These are phyloP conservation scores for Bacidia rubella DNA, from an alignment of 495 filamentous ascomycete genomes.

Conservation along the genomic window DNA sequence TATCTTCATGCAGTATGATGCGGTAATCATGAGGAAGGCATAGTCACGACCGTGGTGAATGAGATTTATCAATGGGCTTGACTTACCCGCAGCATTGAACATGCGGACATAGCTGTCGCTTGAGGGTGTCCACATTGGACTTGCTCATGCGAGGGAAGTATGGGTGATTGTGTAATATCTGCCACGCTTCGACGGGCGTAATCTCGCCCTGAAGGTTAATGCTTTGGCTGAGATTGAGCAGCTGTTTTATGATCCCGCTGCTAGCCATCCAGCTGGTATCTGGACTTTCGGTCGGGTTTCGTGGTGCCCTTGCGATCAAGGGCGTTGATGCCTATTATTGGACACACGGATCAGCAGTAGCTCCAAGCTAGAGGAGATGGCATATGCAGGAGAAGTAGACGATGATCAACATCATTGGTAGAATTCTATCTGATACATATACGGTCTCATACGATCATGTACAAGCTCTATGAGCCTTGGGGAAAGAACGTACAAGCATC, in stretches of 20 bases:
- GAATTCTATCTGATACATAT: background rate
- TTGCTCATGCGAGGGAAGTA: constrained; percentile 14
- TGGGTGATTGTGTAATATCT: constrained; percentile 15
- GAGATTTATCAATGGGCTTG: background rate
- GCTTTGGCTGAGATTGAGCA: constrained; percentile 17
- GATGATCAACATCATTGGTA: too few species aligned
- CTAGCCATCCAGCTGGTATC: constrained; percentile 15
- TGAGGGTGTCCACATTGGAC: constrained; percentile 12
- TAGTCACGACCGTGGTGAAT: background rate
- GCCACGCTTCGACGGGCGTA: constrained; percentile 26
- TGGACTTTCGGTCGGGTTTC: constrained; percentile 4
- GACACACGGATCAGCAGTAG: background rate
- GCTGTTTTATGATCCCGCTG: constrained; percentile 15
- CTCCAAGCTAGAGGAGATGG: background rate
- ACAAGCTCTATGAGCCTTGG: background rate
- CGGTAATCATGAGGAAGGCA: background rate
- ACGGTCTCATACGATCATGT: too few species aligned
- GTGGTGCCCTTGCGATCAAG: constrained; percentile 13
- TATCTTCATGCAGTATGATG: background rate
- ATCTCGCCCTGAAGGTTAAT: constrained; percentile 67
- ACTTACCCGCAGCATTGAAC: constrained; percentile 21
- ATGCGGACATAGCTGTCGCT: constrained; percentile 11
- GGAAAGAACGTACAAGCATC: constrained; percentile 7
- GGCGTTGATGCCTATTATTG: constrained; percentile 10
- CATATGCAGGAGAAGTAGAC: too few species aligned